Base-by-base conservation (phyloP, 2,329 filamentous ascomycete species). In the Dactylellina cionopaga region DNA sequence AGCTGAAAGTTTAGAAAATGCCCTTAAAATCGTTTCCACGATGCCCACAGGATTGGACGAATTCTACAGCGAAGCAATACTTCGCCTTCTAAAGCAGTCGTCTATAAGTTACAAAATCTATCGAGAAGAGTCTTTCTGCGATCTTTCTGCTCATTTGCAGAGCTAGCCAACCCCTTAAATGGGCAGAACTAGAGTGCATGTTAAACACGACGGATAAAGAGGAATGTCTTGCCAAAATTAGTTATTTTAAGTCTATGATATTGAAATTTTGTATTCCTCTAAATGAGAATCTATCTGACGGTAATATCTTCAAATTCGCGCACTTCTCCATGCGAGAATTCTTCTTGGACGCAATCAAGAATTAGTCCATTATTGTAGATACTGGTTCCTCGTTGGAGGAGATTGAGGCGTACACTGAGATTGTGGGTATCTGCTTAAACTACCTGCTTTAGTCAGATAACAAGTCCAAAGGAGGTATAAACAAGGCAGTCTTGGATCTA, bases 111-210 rank as follows among this genome's bases (percentile, higher is more conserved):
- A 19, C 43, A 29, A 0, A 52, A 35, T 11, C 19, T 68, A 1
- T 52, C 63, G 7, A 58, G 43, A 31, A 59, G 17, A 35, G 44
- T 59, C 3, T 25, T 68, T 22, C n/a, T n/a, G n/a, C n/a, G n/a
- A n/a, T n/a, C n/a, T n/a, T n/a, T n/a, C 43, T 68, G 52, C 31
- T 58, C 5, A 68, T 68, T 52, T 68, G 52, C 29, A 46, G 33
- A 3, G 63, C 54, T 17, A 35, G 43, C 15, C 63, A 52, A 10
- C 63, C 63, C 6, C 52, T 68, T 31, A 37, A 58, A 6, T 58
- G 54, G 63, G 15, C 22, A 10, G 63, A 68, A 33, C 24, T 68
- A 24, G 43, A 31, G 24, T 65, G 63, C 43, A 68, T 68, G 52
- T 37, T 59, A 13, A 59, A 51, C 19, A 68, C 43, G 5, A 22